phyloP scores from a whole-genome alignment of 495 filamentous ascomycete genomes.

The Peziza echinospora region DNA sequence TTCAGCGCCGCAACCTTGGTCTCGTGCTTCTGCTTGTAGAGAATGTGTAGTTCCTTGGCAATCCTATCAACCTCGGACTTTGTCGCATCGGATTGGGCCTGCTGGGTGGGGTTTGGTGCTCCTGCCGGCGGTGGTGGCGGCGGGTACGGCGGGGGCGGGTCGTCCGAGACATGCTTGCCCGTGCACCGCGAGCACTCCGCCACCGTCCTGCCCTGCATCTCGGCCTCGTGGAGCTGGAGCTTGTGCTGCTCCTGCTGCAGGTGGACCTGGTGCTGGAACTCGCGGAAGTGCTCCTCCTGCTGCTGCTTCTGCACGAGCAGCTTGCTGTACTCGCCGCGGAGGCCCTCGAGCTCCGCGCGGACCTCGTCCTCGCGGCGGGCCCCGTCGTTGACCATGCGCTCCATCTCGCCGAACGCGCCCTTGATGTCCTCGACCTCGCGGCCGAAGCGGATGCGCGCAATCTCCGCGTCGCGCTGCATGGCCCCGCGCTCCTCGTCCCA shows the following conservation, averaged over 20 bases:
- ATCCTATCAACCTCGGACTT: constrained; percentile 85
- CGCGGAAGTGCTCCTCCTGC: constrained; percentile 51
- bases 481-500: neutral
- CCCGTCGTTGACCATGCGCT: constrained; percentile 19
- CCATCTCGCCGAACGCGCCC: constrained; percentile 9
- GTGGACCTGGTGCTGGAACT: constrained; percentile 43
- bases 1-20: constrained; percentile 83
- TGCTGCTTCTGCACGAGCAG: constrained; percentile 37
- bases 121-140: neutral
- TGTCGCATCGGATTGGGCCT: constrained; percentile 18
- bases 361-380: constrained; percentile 55
- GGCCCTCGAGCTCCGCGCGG: constrained; percentile 59
- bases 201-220: constrained; percentile 33
- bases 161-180: constrained; percentile 6
- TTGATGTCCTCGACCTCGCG: neutral
- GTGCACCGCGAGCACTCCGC: no score
- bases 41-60: constrained; percentile 63
- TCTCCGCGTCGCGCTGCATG: neutral
- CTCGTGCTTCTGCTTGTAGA: constrained; percentile 97
- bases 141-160: constrained; percentile 3
- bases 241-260: constrained; percentile 52
- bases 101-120: neutral
- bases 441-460: neutral
- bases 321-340: constrained; percentile 60
- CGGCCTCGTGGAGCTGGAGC: constrained; percentile 29